Base-by-base conservation (phyloP, 257 asterid species). In the Solanum pinnatisectum region DNA sequence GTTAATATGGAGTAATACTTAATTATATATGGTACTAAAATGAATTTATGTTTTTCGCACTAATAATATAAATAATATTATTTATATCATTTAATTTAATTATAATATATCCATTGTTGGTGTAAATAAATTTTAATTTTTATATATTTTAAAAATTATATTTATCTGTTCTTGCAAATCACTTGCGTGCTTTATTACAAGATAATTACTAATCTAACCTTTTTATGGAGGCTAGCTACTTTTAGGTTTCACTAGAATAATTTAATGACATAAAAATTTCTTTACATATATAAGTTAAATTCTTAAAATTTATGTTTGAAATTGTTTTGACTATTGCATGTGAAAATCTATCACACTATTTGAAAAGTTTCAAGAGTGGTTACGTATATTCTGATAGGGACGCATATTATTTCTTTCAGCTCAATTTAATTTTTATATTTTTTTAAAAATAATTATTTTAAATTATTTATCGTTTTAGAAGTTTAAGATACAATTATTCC, bases 281-380 rank as follows among this genome's bases (percentile, higher is more conserved):
- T 32, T 71, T 71, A 16, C 14, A 0, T 16, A 15, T 16, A 8
- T 71, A 71, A 71, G 40, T 14, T 32, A 32, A 70, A 32, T 0
- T 8, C 40, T 30, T 70, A 67, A 70, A 6, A 30, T 70, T 70
- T 15, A 0, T 70, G 1, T 0, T 70, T 30, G 2, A 32, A 15
- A 7, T 30, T 8, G 1, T 30, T 70, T 70, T 70, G 40, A 70
- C 11, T 15, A 70, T 22, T 81, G 5, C 33, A 32, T 49, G 37
- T 46, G 23, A 82, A 82, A 82, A 27, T 25, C 5, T 22, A 74
- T 20, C 73, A 83, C 22, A 87, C 40, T 81, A 33, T 36, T 60
- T 63, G 89, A 79, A 87, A 39, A 90, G 89, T 89, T 90, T 88
- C 77, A 86, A 86, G 90, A 85, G 94, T 90, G 56, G 93, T 92